These are phyloP conservation scores for Prunus davidiana DNA, from an alignment of 306 rosid species.

Conservation along the genomic window DNA sequence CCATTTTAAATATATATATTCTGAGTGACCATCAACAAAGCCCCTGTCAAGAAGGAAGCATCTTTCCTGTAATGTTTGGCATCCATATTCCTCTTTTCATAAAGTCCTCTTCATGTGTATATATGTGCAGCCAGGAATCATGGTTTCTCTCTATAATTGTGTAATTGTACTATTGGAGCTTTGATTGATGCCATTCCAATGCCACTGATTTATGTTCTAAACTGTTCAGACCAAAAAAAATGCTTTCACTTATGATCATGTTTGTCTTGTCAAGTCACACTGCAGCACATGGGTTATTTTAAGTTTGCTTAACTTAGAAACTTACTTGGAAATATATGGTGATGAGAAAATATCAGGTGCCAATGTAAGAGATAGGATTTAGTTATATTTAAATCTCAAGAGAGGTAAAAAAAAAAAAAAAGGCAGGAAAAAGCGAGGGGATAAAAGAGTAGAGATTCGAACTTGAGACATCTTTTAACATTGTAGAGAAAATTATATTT, in stretches of 20 bases:
- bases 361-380: background rate
- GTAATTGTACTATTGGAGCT: constrained; percentile 10
- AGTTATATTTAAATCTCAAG: no score
- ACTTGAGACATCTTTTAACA: no score
- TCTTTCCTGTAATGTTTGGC: constrained; percentile 32
- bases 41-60: constrained; percentile 31
- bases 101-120: constrained; percentile 39
- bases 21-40: constrained; percentile 22
- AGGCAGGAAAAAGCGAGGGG: no score
- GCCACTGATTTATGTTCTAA: constrained; percentile 40
- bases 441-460: no score
- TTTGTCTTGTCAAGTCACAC: constrained; percentile 42
- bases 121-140: constrained; percentile 50
- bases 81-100: constrained; percentile 22
- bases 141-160: constrained; percentile 44
- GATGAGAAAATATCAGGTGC: background rate
- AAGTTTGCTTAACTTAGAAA: background rate
- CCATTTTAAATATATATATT: background rate
- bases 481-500: no score
- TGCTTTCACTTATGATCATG: background rate
- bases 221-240: constrained; percentile 20
- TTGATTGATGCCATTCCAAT: constrained; percentile 43
- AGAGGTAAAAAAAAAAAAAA: no score
- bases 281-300: constrained; percentile 37
- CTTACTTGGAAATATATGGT: background rate